These are phyloP conservation scores for Oidiodendron maius DNA, from an alignment of 495 filamentous ascomycete genomes.

Conservation along the genomic window DNA sequence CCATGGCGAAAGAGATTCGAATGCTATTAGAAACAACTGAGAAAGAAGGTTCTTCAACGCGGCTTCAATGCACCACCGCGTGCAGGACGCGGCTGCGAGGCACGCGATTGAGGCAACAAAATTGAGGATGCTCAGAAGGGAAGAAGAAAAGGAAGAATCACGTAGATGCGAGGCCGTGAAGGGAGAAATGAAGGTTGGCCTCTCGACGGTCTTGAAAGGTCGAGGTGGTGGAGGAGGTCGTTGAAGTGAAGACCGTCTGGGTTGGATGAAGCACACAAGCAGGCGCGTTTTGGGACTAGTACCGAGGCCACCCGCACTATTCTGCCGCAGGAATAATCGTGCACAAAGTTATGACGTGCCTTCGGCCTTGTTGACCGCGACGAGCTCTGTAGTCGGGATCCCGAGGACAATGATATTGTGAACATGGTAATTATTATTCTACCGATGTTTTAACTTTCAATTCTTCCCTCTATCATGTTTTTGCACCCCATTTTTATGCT, in stretches of 20 bases:
- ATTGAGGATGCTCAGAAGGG: background rate
- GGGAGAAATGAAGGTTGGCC: slow-evolving; percentile 4
- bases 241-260: background rate
- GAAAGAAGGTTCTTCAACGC: slow-evolving; percentile 9
- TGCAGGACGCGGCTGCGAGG: slow-evolving; percentile 14
- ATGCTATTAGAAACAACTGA: too few species aligned
- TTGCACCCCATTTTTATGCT: too few species aligned
- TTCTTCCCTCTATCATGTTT: too few species aligned
- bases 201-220: slow-evolving; percentile 22
- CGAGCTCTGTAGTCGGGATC: too few species aligned
- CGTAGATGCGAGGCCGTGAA: background rate
- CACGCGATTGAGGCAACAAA: slow-evolving; percentile 10
- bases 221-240: slow-evolving; percentile 11
- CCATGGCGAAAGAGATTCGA: slow-evolving; percentile 25
- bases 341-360: slow-evolving; percentile 15
- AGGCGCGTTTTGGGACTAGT: slow-evolving; percentile 5
- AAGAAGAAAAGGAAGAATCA: background rate
- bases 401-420: too few species aligned
- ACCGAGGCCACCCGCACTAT: background rate
- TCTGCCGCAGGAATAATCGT: slow-evolving; percentile 4
- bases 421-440: too few species aligned
- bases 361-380: too few species aligned
- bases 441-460: too few species aligned
- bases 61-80: slow-evolving; percentile 16
- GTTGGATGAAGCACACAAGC: too few species aligned